Percentiles rank a stretch among this genome's conserved stretches.
Evolutionary conservation across 257 asterid genomes (phyloP).

Genomic region (Nicotiana benthamiana): DNA sequence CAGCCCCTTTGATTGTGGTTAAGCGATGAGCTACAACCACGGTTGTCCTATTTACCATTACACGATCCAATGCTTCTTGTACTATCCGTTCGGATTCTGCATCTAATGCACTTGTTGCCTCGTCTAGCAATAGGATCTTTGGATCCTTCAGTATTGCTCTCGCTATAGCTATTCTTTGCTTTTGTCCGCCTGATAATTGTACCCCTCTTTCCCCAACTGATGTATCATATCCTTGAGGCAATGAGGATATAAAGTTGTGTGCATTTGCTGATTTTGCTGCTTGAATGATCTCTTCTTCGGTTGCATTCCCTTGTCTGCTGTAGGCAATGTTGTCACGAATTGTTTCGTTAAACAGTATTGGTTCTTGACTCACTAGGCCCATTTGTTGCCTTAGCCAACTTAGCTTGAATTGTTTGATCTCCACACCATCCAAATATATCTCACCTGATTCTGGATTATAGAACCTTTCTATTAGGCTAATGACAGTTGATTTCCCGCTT

Average conservation of each 20-base stretch:
- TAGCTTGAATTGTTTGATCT: slow-evolving; percentile 35
- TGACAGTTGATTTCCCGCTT: slow-evolving; percentile 71
- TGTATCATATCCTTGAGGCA: slow-evolving; percentile 68
- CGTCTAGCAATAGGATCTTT: slow-evolving; percentile 54
- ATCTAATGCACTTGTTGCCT: slow-evolving; percentile 76
- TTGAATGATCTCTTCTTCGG: slow-evolving; percentile 55
- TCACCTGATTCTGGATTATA: slow-evolving; percentile 56
- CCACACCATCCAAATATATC: slow-evolving; percentile 40
- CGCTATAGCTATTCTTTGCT: slow-evolving; percentile 65
- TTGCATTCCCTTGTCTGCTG: slow-evolving; percentile 41
- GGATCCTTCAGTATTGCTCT: slow-evolving; percentile 64
- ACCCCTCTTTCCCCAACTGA: slow-evolving; percentile 64
- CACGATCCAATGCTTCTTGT: slow-evolving; percentile 59
- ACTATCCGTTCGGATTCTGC: slow-evolving; percentile 63
- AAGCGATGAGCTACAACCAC: slow-evolving; percentile 68
- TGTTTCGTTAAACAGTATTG: slow-evolving; percentile 69
- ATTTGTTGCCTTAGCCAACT: slow-evolving; percentile 75
- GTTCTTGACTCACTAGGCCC: slow-evolving; percentile 84
- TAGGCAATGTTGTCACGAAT: slow-evolving; percentile 65
- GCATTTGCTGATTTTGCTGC: slow-evolving; percentile 68
- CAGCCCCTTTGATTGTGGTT: slow-evolving; percentile 57
- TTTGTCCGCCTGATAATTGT: slow-evolving; percentile 72
- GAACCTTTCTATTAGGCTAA: slow-evolving; percentile 60
- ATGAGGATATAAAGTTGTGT: slow-evolving; percentile 54
- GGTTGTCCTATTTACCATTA: slow-evolving; percentile 66